Evolutionary conservation across 1,284 basidiomycete genomes (phyloP), one percentile per base, ranked within the genome.

Genomic region (Cronartium quercuum): DNA sequence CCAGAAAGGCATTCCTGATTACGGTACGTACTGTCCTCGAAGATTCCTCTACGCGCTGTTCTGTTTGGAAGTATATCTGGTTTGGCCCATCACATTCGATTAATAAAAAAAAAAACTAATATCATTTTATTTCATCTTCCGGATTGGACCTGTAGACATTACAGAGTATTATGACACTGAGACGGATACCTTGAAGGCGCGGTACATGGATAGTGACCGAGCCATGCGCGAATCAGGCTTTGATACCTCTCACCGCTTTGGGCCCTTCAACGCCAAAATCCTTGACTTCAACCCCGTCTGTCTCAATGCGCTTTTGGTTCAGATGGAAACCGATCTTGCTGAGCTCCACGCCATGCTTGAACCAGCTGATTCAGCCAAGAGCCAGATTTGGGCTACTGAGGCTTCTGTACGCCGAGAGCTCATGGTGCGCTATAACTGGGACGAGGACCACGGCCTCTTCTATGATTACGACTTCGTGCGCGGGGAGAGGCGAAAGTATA

Each of bases 161-260:
- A 42, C 62, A 7, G 42, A 71, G 15, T 71, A 71, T 40, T 71
- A 71, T 21, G 40, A 71, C 34, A 40, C 41, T 40, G 42, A 71
- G 47, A 71, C 18, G 18, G 61, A 71, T 51, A 35, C 40, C 6
- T 64, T 71, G 35, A 71, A 41, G 21, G 41, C 60, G 15, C 63
- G 65, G 61, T 71, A 44, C 18, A 71, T 71, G 69, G 69, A 71
- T n/a, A 71, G 62, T 38, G 69, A 71, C 35, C 69, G 69, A 38
- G 69, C 69, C 42, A 71, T 71, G 69, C 37, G 69, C 24, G 69
- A 71, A 41, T 64, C 61, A 12, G 69, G 69, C 6, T 71, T 71
- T 15, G 69, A 71, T 35, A 71, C 69, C 9, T 71, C 69, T 18
- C 18, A 21, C 9, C 60, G 69, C 5, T 71, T 71, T 47, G 69